These are phyloP conservation scores for Lactarius tabidus DNA, from an alignment of 768 basidiomycete species.

Conservation along the genomic window DNA sequence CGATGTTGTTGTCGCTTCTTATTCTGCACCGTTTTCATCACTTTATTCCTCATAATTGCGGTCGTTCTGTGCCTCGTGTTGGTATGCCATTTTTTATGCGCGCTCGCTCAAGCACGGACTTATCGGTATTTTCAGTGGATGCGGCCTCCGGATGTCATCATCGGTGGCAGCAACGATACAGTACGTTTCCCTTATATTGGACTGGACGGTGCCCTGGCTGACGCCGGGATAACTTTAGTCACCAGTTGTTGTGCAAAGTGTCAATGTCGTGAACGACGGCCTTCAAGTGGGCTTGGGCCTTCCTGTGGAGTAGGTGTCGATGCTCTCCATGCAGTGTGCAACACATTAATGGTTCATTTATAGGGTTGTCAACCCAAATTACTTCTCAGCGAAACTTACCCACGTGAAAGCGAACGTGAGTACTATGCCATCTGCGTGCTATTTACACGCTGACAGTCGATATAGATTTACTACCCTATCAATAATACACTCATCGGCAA, in stretches of 20 bases:
- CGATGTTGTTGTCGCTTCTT: slow-evolving; percentile 66
- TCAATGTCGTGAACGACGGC: slow-evolving; percentile 13
- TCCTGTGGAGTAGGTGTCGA: slow-evolving; percentile 16
- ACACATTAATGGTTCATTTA: slow-evolving; percentile 7
- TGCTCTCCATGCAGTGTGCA: slow-evolving; percentile 14
- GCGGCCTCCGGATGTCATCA: slow-evolving; percentile 61
- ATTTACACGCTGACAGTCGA: background rate
- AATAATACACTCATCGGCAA: slow-evolving; percentile 64
- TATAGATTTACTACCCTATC: slow-evolving; percentile 71
- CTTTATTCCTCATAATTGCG: slow-evolving; percentile 59
- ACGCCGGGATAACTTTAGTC: background rate
- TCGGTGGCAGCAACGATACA: slow-evolving; percentile 46
- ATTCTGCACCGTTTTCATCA: slow-evolving; percentile 69
- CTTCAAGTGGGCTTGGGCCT: slow-evolving; percentile 22
- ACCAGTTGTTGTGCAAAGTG: slow-evolving; percentile 2
- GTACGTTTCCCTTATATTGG: slow-evolving; percentile 39
- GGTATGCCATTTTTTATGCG: slow-evolving; percentile 41
- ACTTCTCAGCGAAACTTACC: slow-evolving; percentile 63
- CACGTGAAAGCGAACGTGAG: slow-evolving; percentile 59
- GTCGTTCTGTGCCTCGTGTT: slow-evolving; percentile 63
- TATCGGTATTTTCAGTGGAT: slow-evolving; percentile 52
- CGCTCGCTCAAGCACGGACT: slow-evolving; percentile 7
- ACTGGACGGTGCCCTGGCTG: slow-evolving; percentile 2
- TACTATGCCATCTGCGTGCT: background rate
- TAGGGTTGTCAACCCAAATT: slow-evolving; percentile 81